These are phyloP conservation scores for Aureobasidium sp. DNA, from an alignment of 2,329 filamentous ascomycete genomes.

Conservation along the genomic window DNA sequence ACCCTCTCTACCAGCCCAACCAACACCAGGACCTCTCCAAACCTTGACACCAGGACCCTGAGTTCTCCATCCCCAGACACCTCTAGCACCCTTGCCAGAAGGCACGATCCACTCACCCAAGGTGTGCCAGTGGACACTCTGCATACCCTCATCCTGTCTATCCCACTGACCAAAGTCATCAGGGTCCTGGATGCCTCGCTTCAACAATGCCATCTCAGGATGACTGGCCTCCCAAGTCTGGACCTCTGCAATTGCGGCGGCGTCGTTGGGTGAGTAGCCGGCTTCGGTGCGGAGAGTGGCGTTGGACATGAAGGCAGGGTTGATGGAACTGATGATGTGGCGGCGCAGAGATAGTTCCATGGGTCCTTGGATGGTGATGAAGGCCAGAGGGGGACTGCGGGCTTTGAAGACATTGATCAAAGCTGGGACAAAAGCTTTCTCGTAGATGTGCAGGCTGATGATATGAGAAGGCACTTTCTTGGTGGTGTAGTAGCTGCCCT, in stretches of 20 bases:
- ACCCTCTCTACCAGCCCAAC: background rate
- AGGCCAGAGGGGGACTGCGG: background rate
- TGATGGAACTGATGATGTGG: slow-evolving; percentile 1
- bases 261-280: background rate
- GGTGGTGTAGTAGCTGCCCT: background rate
- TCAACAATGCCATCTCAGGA: background rate
- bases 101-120: slow-evolving; percentile 1
- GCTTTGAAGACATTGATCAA: background rate
- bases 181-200: background rate
- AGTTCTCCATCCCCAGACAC: background rate
- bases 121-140: background rate
- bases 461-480: background rate
- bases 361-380: slow-evolving; percentile 7
- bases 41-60: background rate
- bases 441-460: background rate
- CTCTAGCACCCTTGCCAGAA: background rate
- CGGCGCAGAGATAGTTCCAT: background rate
- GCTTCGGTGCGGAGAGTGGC: background rate
- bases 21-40: background rate
- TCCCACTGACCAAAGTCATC: background rate
- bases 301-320: background rate
- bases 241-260: background rate
- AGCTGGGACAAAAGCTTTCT: background rate
- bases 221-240: background rate
- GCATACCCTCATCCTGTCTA: background rate